Conservation (phyloP, 2,329 filamentous ascomycete species). For the Trichoderma atrobrunneum region DNA sequence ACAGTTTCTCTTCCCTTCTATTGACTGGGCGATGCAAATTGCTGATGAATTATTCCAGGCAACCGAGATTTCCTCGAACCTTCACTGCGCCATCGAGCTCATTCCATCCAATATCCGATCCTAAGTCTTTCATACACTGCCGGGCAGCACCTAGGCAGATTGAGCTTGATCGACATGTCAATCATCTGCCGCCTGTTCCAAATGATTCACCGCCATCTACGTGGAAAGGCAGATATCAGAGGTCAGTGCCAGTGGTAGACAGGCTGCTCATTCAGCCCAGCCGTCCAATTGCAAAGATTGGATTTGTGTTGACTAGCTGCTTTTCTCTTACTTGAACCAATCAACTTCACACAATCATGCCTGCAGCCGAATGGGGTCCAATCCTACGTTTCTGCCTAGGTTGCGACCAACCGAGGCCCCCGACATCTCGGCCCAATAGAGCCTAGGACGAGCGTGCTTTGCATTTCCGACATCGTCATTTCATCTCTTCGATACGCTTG, state of each 20-base stretch:
- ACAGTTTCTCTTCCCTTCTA: neutral
- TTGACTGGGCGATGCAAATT: fast-evolving
- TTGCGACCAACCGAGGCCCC: neutral
- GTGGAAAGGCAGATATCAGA: neutral
- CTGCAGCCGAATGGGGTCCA: neutral
- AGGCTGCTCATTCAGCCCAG: neutral
- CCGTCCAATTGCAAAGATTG: neutral
- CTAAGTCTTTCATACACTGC: neutral
- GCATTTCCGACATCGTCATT: neutral
- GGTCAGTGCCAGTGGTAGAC: neutral
- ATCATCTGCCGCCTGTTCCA: neutral
- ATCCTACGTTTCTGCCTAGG: neutral
- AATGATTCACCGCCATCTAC: neutral
- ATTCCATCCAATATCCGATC: neutral
- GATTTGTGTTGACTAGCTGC: too few species aligned
- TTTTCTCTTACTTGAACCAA: neutral
- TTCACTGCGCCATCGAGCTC: neutral
- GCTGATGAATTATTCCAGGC: neutral
- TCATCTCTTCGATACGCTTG: neutral
- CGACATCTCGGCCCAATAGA: neutral
- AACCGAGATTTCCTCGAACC: neutral
- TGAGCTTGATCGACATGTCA: neutral
- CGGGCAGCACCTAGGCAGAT: neutral
- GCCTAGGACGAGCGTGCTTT: neutral
- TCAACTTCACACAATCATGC: neutral